These are phyloP conservation scores for Penicillium ucsense DNA, from an alignment of 495 filamentous ascomycete genomes.

Conservation along the genomic window DNA sequence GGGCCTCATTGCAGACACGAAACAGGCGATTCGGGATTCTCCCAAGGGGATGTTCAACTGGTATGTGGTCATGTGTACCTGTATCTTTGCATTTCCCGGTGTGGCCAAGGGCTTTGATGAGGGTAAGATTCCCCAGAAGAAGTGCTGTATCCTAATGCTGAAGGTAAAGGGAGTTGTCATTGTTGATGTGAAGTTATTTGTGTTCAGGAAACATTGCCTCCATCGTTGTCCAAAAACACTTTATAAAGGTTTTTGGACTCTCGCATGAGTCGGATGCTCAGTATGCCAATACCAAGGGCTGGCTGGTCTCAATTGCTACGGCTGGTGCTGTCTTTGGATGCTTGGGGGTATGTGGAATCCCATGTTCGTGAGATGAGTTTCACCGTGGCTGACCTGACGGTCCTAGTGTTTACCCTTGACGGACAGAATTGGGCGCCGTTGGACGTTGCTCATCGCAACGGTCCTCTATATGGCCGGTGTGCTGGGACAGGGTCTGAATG, in stretches of 20 bases:
- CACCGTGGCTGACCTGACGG: background rate
- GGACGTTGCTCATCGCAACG: constrained; percentile 38
- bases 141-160: background rate
- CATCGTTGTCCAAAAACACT: constrained; percentile 8
- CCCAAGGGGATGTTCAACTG: constrained; percentile 12
- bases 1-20: constrained; percentile 54
- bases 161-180: too few relatives aligned
- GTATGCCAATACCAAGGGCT: constrained; percentile 34
- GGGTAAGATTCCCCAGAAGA: constrained; percentile 3
- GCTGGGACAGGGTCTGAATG: constrained; percentile 45
- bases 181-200: too few relatives aligned
- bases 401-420: constrained; percentile 12
- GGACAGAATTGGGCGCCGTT: constrained; percentile 17
- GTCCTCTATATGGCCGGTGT: constrained; percentile 48
- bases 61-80: constrained; percentile 12
- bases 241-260: constrained; percentile 27
- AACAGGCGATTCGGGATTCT: constrained; percentile 16
- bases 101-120: constrained; percentile 16
- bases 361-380: background rate
- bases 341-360: constrained; percentile 10
- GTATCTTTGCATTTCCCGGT: constrained; percentile 13
- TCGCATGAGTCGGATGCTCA: constrained; percentile 45
- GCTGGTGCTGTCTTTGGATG: constrained; percentile 37
- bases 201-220: constrained; percentile 16
- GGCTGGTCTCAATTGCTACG: constrained; percentile 55